A percentile compares a stretch with the other conserved stretches of the same genome.
Evolutionary conservation across 2,329 filamentous ascomycete genomes (phyloP).

Genomic region (Botrytis cinerea): DNA sequence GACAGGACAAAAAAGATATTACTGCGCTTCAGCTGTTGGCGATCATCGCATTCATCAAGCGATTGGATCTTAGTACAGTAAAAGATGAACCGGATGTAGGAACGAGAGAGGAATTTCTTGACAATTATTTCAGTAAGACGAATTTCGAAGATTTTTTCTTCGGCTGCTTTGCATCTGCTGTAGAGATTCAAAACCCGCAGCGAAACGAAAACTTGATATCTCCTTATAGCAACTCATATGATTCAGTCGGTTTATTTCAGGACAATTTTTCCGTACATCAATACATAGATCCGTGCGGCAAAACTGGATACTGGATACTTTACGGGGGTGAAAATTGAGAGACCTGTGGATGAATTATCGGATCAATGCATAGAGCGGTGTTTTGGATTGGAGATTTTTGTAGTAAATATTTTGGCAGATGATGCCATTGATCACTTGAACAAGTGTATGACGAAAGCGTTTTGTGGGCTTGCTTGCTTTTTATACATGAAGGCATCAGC

Average conservation of each 20-base stretch:
- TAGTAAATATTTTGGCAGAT: neutral
- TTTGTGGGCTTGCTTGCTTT: neutral
- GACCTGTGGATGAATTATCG: too few species aligned
- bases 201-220: neutral
- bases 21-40: neutral
- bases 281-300: too few species aligned
- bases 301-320: neutral
- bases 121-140: neutral
- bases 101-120: too few species aligned
- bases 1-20: constrained; percentile 3
- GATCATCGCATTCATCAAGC: neutral
- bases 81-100: neutral
- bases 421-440: neutral
- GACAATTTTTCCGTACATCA: rapidly evolving
- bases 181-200: too few species aligned
- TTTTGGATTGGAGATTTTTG: neutral
- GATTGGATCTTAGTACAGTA: rapidly evolving
- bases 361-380: too few species aligned
- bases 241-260: neutral
- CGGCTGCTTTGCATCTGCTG: rapidly evolving
- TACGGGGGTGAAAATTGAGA: rapidly evolving
- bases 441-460: neutral
- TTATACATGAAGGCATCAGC: neutral
- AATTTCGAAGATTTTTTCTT: neutral
- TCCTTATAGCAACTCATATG: neutral